Evolutionary conservation across 2,329 filamentous ascomycete genomes (phyloP).

Genomic region (Xylaria sp.): DNA sequence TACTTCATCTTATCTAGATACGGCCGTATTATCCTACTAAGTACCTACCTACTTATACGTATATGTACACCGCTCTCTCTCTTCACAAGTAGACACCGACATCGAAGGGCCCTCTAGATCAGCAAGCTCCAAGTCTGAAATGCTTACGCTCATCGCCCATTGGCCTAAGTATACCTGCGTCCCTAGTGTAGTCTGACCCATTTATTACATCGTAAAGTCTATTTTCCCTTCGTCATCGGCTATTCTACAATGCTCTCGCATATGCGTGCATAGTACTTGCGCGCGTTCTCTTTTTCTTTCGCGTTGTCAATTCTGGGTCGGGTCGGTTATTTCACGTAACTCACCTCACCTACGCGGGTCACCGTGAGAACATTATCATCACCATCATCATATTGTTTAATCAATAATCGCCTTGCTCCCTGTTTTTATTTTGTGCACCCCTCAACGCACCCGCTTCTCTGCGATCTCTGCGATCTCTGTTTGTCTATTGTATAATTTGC

Average conservation of each 20-base stretch:
- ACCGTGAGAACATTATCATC: no score
- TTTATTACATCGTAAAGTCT: conserved; percentile 3
- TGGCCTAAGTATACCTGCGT: no score
- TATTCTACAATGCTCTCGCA: background rate
- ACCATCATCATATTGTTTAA: conserved; percentile 3
- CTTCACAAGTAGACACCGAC: conserved; percentile 2
- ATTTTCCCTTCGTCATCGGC: background rate
- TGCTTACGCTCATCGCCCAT: conserved; percentile 2
- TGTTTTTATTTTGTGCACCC: background rate
- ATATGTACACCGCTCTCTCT: background rate
- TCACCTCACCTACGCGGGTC: background rate
- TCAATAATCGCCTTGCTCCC: background rate
- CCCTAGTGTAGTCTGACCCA: background rate
- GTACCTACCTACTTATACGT: background rate
- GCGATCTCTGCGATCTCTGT: background rate
- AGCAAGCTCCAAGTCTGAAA: conserved; percentile 9
- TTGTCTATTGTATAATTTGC: background rate
- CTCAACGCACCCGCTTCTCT: background rate
- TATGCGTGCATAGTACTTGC: background rate
- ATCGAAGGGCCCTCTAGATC: conserved; percentile 12
- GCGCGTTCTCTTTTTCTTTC: background rate
- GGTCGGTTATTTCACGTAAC: background rate
- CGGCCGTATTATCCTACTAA: background rate
- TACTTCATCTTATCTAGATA: no score
- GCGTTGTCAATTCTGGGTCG: no score